Percentiles rank a stretch among this genome's conserved stretches.
These are phyloP conservation scores for Talaromyces sp. DNA, from an alignment of 2,329 filamentous ascomycete genomes.

Conservation along the genomic window DNA sequence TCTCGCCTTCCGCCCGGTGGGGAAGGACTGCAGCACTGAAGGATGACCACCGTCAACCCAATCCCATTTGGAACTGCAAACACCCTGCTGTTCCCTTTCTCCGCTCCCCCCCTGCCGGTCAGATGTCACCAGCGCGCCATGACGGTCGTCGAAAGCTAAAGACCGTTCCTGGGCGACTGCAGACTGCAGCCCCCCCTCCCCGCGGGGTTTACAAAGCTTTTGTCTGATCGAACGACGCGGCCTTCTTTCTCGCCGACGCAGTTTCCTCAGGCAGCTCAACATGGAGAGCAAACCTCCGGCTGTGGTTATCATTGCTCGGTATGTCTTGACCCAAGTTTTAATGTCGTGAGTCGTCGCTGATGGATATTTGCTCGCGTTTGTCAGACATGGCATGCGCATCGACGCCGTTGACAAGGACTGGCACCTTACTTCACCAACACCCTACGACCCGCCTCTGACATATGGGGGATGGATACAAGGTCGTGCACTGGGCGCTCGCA, in stretches of 20 bases:
- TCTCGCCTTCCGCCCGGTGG: neutral
- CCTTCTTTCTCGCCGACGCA: too few species aligned
- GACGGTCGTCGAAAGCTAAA: neutral
- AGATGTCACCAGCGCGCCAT: neutral
- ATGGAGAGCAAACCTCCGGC: constrained; percentile 35
- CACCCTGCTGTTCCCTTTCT: neutral
- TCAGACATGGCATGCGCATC: constrained; percentile 82
- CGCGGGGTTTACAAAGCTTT: neutral
- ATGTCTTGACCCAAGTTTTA: neutral
- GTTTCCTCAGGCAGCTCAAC: neutral
- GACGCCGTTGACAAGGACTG: constrained; percentile 93
- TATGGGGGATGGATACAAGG: constrained; percentile 92
- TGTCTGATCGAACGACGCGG: neutral
- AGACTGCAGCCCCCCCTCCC: neutral
- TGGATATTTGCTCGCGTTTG: neutral
- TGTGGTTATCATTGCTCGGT: constrained; percentile 41
- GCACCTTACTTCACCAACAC: constrained; percentile 87
- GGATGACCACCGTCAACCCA: neutral
- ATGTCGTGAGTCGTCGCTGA: neutral
- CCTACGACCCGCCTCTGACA: constrained; percentile 91
- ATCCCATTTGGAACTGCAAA: neutral
- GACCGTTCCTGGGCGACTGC: neutral
- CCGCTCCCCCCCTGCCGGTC: neutral
- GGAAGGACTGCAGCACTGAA: neutral
- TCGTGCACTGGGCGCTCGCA: constrained; percentile 73